Base-by-base conservation (phyloP, 495 filamentous ascomycete genomes). In the Collariella sp. region DNA sequence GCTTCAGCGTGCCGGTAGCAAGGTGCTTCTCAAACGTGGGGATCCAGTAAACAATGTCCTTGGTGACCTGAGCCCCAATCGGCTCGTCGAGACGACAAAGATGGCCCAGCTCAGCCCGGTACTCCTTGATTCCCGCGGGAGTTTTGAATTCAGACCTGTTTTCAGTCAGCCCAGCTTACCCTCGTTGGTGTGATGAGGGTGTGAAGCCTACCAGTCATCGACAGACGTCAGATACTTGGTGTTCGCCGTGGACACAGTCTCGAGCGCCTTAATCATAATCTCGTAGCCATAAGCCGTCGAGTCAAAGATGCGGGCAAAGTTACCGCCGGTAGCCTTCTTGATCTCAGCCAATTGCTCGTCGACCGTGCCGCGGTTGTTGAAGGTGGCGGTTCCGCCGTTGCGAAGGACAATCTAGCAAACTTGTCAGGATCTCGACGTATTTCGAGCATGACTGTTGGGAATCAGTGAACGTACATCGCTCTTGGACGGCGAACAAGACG, bases 221-320 rank as follows among this genome's bases (percentile, higher is more conserved):
- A 66, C 72, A 0, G 73, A 74, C 4, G 67, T 47, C 49, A 73
- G 73, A 24, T 66, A 67, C 54, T 75, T 76, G 9, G 41, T 12
- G 19, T 40, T 34, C 15, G 43, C 59, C 6, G 43, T 53, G 18
- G 59, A 64, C 9, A 68, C 23, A n/a, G 54, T 52, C 22, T 56
- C 41, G 7, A 71, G 61, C 22, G 67, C 67, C 46, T 58, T 54
- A 35, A 67, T 48, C 13, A 66, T 69, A 3, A 72, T 48, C n/a
- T 67, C 61, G 13, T 62, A 52, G 31, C 62, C 60, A 36, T 65
- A 56, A 1, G 67, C 64, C 35, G 68, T 70, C 1, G 74, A 56
- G 50, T 78, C 75, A 38, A 71, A 68, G 34, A 74, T 58, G 10
- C 62, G 66, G 48, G 53, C 56, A 48, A 76, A 72, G 16, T 66